phyloP scores from a whole-genome alignment of 2,329 filamentous ascomycete genomes.

The Cordyceps sp. region DNA sequence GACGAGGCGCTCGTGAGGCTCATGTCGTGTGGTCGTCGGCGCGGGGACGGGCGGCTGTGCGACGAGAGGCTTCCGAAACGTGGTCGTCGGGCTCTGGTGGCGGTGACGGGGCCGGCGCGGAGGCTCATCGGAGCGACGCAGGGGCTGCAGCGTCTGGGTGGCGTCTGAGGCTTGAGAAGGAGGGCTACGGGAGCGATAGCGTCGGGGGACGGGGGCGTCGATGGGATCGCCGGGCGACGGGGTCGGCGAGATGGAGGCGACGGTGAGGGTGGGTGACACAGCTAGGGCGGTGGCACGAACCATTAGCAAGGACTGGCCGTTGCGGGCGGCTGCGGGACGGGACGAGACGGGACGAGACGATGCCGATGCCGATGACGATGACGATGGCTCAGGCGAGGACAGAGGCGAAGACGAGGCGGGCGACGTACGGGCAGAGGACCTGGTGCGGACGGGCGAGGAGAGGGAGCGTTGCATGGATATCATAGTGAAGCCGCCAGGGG shows the following conservation, averaged over 20 bases:
- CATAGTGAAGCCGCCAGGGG: conserved; percentile 33
- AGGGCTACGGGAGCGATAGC: conserved; percentile 36
- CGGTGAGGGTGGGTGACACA: conserved; percentile 14
- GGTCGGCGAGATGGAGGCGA: conserved; percentile 34
- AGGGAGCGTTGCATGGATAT: conserved; percentile 45
- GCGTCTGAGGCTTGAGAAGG: conserved; percentile 31
- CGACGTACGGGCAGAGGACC: conserved; percentile 42
- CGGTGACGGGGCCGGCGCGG: conserved; percentile 21
- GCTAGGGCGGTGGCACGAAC: conserved; percentile 10
- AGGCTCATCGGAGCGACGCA: conserved; percentile 26
- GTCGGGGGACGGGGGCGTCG: conserved; percentile 30
- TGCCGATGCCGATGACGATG: neutral
- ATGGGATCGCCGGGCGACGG: conserved; percentile 35
- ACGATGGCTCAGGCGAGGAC: neutral
- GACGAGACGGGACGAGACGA: too few relatives aligned
- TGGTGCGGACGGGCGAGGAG: conserved; percentile 43
- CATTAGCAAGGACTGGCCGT: conserved; percentile 15
- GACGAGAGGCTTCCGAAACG: conserved; percentile 31
- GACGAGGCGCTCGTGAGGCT: conserved; percentile 9
- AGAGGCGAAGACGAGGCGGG: conserved; percentile 3
- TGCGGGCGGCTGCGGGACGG: too few relatives aligned
- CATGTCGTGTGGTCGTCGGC: conserved; percentile 14
- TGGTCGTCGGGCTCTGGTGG: conserved; percentile 18
- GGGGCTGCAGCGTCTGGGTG: conserved; percentile 22
- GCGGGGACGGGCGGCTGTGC: conserved; percentile 22